A percentile compares a stretch with the other conserved stretches of the same genome.
Conservation (phyloP, 805 yeast genomes). For the Schwanniomyces sp. region DNA sequence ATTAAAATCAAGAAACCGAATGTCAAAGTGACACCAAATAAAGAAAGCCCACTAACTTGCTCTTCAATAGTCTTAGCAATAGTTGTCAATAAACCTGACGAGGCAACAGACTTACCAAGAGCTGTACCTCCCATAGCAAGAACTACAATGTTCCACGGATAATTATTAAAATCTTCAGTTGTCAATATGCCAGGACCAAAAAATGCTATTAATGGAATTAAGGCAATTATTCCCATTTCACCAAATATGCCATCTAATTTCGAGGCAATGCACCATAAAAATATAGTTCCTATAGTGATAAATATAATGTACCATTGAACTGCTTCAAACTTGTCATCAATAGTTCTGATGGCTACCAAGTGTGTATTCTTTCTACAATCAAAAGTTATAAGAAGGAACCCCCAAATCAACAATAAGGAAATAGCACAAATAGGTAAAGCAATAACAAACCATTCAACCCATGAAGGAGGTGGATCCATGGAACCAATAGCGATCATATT, state of each 20-base stretch:
- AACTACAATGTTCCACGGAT: conserved; percentile 94
- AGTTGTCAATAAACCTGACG: conserved; percentile 80
- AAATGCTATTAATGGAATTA: conserved; percentile 85
- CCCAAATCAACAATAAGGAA: conserved; percentile 43
- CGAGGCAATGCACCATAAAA: conserved; percentile 87
- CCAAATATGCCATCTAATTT: conserved; percentile 74
- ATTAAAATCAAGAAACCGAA: conserved; percentile 81
- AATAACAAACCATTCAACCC: conserved; percentile 59
- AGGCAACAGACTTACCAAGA: conserved; percentile 89
- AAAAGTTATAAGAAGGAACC: conserved; percentile 54
- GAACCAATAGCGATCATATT: conserved; percentile 55
- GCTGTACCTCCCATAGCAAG: conserved; percentile 98
- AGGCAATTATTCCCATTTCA: conserved; percentile 95
- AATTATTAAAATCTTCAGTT: conserved; percentile 91
- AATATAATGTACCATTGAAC: conserved; percentile 73
- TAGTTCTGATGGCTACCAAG: conserved; percentile 57
- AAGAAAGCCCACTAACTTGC: conserved; percentile 62
- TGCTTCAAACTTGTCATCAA: conserved; percentile 64
- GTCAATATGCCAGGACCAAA: conserved; percentile 88
- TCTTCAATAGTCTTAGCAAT: conserved; percentile 71
- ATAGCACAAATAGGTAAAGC: conserved; percentile 48
- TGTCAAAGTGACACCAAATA: conserved; percentile 70
- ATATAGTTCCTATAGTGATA: conserved; percentile 71
- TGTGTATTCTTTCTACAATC: conserved; percentile 49
- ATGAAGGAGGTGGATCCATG: conserved; percentile 51